These are phyloP conservation scores for Amylostereum chailletii DNA, from an alignment of 1,284 basidiomycete species.

Conservation along the genomic window DNA sequence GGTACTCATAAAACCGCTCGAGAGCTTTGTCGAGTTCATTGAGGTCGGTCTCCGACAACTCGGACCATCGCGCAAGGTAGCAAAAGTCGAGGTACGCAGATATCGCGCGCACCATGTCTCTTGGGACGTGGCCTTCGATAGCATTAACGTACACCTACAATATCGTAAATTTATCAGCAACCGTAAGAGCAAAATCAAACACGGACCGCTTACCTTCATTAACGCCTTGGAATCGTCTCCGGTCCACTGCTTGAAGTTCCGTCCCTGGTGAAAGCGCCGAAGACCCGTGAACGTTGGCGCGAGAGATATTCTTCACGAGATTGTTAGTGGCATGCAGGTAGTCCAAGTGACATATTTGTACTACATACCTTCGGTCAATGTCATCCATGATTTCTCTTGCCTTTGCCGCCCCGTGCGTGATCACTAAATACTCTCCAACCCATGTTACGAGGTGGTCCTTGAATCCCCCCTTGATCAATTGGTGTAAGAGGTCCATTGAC, in stretches of 20 bases:
- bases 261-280: slow-evolving; percentile 12
- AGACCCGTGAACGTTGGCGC: slow-evolving; percentile 7
- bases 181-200: too few relatives aligned
- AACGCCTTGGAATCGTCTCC: slow-evolving; percentile 13
- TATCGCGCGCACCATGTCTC: slow-evolving; percentile 9
- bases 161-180: too few relatives aligned
- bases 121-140: slow-evolving; percentile 12
- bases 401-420: slow-evolving; percentile 6
- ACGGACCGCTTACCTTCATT: not conserved
- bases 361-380: slow-evolving; percentile 22
- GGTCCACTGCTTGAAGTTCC: slow-evolving; percentile 12
- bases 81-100: slow-evolving; percentile 15
- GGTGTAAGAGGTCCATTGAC: slow-evolving; percentile 29
- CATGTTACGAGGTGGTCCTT: slow-evolving; percentile 30
- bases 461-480: slow-evolving; percentile 28
- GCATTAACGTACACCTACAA: slow-evolving; percentile 17
- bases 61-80: slow-evolving; percentile 11
- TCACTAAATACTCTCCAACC: slow-evolving; percentile 22
- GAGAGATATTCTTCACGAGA: slow-evolving; percentile 8
- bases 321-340: not conserved
- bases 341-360: not conserved
- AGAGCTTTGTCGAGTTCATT: slow-evolving; percentile 6
- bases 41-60: not conserved
- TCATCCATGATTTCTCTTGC: slow-evolving; percentile 19
- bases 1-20: slow-evolving; percentile 5